Evolutionary conservation across 768 basidiomycete species (phyloP).

Genomic region (Leccinum truebloodii): DNA sequence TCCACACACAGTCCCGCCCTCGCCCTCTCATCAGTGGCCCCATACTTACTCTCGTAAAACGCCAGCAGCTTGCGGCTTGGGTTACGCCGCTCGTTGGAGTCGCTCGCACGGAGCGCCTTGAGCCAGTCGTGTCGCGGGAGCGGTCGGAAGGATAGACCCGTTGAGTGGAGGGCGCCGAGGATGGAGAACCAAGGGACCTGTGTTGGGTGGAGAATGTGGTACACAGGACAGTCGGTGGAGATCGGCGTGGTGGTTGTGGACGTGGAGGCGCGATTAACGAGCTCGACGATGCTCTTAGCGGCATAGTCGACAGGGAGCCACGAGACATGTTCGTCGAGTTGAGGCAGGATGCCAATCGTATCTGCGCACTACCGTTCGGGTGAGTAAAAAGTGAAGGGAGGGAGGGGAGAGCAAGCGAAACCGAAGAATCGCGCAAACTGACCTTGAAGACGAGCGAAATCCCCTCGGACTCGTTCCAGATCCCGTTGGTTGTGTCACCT

Average conservation of each 20-base stretch:
- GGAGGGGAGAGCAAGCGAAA: neutral
- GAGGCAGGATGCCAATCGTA: constrained; percentile 38
- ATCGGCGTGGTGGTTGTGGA: constrained; percentile 11
- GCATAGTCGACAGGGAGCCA: constrained; percentile 60
- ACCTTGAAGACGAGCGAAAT: constrained; percentile 34
- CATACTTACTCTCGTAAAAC: constrained; percentile 30
- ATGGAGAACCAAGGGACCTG: constrained; percentile 38
- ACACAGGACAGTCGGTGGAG: neutral
- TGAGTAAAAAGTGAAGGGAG: no score
- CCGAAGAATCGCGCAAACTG: neutral
- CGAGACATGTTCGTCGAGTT: constrained; percentile 33
- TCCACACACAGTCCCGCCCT: constrained; percentile 14
- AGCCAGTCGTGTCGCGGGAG: constrained; percentile 27
- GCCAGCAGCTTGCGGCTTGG: constrained; percentile 27
- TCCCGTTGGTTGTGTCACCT: constrained; percentile 48
- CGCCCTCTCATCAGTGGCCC: constrained; percentile 9
- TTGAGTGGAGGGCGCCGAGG: constrained; percentile 38
- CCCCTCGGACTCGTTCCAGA: constrained; percentile 55
- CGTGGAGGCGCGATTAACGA: constrained; percentile 23
- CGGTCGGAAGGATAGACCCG: constrained; percentile 34
- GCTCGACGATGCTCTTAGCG: constrained; percentile 47
- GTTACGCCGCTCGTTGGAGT: constrained; percentile 23
- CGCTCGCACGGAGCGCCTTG: constrained; percentile 24
- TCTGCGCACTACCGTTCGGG: constrained; percentile 37
- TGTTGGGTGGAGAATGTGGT: no score